Base-by-base conservation (phyloP, 306 rosid genomes). In the Vigna unguiculata region DNA sequence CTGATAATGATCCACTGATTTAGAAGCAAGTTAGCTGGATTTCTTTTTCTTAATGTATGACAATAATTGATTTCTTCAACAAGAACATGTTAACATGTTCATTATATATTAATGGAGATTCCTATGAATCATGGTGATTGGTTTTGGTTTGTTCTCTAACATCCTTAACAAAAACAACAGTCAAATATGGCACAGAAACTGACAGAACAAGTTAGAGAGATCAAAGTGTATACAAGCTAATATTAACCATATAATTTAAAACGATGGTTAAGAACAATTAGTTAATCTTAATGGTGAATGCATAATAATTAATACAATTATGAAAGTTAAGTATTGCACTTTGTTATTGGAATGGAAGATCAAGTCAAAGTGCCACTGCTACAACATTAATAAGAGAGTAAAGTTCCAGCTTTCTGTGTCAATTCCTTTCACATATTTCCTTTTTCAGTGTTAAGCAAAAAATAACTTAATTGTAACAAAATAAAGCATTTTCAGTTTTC, bases 61-160 rank as follows among this genome's bases (percentile, higher is more conserved):
- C 17, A 85, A 75, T 87, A 82, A 81, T 65, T 36, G 66, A 63
- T 78, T 69, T 77, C 66, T 80, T 79, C 60, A 62, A 72, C 32
- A 62, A 34, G 57, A 51, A 67, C 46, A 62, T 24, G 62, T 70
- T 53, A 69, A 21, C 52, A 34, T 69, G 66, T 72, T 80, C 52
- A 43, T n/a, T n/a, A n/a, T 28, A 28, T 75, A 61, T 65, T 55
- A 80, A 57, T 54, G 62, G 74, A 58, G 40, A 25, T 24, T 19
- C 38, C 6, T 14, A 25, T 58, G 28, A 24, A 58, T 58, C 14
- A 25, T 13, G 19, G 61, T 55, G 8, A 75, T 34, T 34, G 69
- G n/a, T n/a, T n/a, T n/a, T n/a, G n/a, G 46, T 36, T 40, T 57
- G 16, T 61, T 32, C 49, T 60, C 76, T 76, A 19, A 66, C 52